Evolutionary conservation across 495 filamentous ascomycete genomes (phyloP), one percentile per base, ranked within the genome.

Genomic region (Penicillium odoratum): DNA sequence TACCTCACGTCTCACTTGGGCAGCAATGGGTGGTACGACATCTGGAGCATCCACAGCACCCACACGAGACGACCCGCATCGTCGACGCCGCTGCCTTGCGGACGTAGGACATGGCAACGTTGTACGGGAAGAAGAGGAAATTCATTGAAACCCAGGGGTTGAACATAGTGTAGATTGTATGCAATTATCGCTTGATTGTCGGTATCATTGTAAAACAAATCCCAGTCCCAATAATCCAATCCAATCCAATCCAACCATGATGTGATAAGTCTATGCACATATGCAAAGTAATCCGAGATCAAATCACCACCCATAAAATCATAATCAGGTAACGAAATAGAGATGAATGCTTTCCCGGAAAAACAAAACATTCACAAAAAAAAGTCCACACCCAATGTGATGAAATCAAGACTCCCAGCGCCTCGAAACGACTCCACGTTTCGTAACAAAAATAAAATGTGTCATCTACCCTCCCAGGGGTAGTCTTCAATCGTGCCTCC

Each of bases 121-220:
- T 58, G 55, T 48, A 65, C 58, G 34, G 40, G n/a, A 38, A 51
- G 25, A 40, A 26, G n/a, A n/a, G 30, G 4, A 10, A 31, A 33
- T 3, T 33, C 2, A 25, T 46, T 21, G 18, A 21, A 16, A 9
- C 11, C 16, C 26, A 26, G 31, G 2, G 10, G n/a, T 46, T 30
- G 18, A 4, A 52, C 25, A 11, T 51, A 36, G 36, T 18, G 47
- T 52, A 47, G 30, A 56, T 56, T 48, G 47, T 11, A 36, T 34
- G 31, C 50, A 53, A 29, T 55, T 56, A 49, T 60, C 25, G 53
- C 53, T 60, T 46, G 50, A 43, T 54, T 50, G 42, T 51, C 53
- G 64, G 64, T 69, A 69, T 69, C 66, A 64, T 69, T 64, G 52
- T 69, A 63, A 53, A 57, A 55, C 29, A 57, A 58, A 59, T 26